Base-by-base conservation (phyloP, 768 basidiomycete genomes). In the Tephrocybe sp. region DNA sequence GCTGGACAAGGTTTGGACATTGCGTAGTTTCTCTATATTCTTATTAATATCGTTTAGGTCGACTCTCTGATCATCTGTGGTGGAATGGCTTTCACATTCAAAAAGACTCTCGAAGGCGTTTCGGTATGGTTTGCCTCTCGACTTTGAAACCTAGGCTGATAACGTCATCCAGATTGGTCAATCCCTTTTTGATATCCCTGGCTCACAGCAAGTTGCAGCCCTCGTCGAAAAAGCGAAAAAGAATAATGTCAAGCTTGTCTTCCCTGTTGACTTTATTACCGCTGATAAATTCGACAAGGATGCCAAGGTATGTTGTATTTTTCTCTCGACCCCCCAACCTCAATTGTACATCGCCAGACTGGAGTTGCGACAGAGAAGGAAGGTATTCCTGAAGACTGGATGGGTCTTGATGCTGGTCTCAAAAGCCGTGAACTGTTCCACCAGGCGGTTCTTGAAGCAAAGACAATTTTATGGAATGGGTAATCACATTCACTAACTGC, bases 41-140 rank as follows among this genome's bases (percentile, higher is more conserved):
- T 39, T 45, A 45, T 12, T 52, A 30, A 46, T 20, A 34, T n/a
- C 1, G 2, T 47, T 42, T 42, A 93, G 90, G 96, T 98, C 71
- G 77, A 99, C 73, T 90, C 89, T 19, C 75, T 99, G 58, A 98
- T 99, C 67, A 90, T 99, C 60, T 89, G 92, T 57, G 96, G 96
- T 63, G 96, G 96, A 23, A 99, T 99, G 96, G 91, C 92, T 32
- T 99, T 97, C 74, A 99, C 96, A 51, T 99, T 99, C 82, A 93
- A 95, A 73, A 98, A 98, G 77, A 89, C 85, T 5, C 77, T 96
- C 51, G 81, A 98, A 51, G 77, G 83, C 54, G 78, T 93, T 40
- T 67, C 82, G 42, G 92, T 90, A 62, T 42, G 16, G 42, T 12
- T 49, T 45, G 26, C 19, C 48, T 34, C 16, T 17, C 39, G 35